These are phyloP conservation scores for Tulasnella sp. DNA, from an alignment of 768 basidiomycete genomes.

Conservation along the genomic window DNA sequence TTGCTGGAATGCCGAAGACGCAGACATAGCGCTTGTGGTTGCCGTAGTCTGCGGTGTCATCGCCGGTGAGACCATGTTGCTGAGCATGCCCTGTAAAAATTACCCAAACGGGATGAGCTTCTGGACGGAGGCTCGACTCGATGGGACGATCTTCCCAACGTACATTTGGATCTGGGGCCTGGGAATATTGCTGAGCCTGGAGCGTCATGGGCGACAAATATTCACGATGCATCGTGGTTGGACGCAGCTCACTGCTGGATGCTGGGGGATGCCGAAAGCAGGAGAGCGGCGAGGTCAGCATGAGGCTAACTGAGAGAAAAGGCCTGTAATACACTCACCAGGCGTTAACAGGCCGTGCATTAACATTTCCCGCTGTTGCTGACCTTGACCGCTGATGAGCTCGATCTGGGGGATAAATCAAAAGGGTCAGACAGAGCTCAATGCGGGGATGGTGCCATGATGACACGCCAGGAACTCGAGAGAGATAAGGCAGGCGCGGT, in stretches of 20 bases:
- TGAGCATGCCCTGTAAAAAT: conserved; percentile 1
- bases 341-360: conserved; percentile 59
- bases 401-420: conserved; percentile 44
- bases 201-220: conserved; percentile 27
- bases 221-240: conserved; percentile 23
- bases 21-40: conserved; percentile 8
- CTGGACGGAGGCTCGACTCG: neutral
- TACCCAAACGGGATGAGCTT: neutral
- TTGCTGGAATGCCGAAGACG: conserved; percentile 22
- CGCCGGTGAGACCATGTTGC: conserved; percentile 10
- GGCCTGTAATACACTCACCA: conserved; percentile 37
- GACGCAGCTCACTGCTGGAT: conserved; percentile 49
- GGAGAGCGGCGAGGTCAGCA: conserved; percentile 22
- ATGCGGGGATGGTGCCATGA: neutral
- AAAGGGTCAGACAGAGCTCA: neutral
- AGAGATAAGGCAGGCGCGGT: neutral
- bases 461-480: neutral
- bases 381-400: conserved; percentile 47
- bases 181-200: conserved; percentile 7
- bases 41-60: conserved; percentile 13
- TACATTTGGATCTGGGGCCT: conserved; percentile 6
- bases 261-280: conserved; percentile 34
- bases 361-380: conserved; percentile 24
- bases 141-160: neutral
- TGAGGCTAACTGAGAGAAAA: conserved; percentile 1